Evolutionary conservation across 148 eudicot species (phyloP).

Genomic region (Cornus controversa): DNA sequence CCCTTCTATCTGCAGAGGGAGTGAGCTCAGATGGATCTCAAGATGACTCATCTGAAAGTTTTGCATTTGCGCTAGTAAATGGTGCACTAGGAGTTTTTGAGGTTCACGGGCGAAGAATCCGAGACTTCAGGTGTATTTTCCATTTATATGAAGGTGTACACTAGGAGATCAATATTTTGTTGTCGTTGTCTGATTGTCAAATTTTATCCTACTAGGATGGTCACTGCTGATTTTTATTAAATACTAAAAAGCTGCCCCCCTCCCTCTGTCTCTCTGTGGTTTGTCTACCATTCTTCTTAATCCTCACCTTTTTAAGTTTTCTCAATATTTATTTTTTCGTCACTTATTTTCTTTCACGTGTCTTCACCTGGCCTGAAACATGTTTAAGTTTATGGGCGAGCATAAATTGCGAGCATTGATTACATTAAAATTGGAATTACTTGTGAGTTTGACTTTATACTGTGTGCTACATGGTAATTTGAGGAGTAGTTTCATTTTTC

Average conservation of each 20-base stretch:
- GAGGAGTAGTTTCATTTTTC: no score
- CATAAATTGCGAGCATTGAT: no score
- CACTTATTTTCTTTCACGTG: not conserved
- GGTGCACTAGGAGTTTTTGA: slow-evolving; percentile 99
- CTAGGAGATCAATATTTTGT: not conserved
- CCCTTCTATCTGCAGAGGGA: slow-evolving; percentile 48
- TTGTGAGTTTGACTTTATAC: no score
- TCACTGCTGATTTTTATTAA: not conserved
- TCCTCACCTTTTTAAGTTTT: not conserved
- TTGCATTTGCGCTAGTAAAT: slow-evolving; percentile 93
- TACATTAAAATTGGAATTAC: no score
- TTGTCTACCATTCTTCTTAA: not conserved
- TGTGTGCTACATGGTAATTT: no score
- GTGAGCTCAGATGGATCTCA: slow-evolving; percentile 69
- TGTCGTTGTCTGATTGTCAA: not conserved
- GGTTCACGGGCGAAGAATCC: slow-evolving; percentile 95
- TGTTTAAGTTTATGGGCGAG: no score
- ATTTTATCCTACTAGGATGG: not conserved
- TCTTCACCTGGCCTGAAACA: not conserved
- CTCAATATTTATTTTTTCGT: not conserved
- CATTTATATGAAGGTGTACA: slow-evolving; percentile 4
- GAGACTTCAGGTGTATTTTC: slow-evolving; percentile 75
- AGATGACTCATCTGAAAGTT: slow-evolving; percentile 89
- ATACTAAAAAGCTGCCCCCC: no score
- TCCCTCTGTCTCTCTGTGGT: no score